Evolutionary conservation across 495 filamentous ascomycete genomes (phyloP).

Genomic region (Tetracladium setigerum): DNA sequence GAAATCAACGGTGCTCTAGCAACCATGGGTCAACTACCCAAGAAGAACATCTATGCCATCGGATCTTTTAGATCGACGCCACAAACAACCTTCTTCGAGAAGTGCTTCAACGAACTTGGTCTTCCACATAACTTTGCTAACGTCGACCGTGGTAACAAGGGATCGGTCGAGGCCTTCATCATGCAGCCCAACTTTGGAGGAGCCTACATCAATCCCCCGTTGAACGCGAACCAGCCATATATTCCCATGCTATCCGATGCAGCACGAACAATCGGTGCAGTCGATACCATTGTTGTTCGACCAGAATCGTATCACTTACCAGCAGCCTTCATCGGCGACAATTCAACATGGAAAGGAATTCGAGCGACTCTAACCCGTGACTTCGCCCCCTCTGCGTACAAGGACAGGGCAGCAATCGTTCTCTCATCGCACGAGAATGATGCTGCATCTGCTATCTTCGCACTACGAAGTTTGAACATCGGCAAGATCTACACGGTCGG

Average conservation of each 20-base stretch:
- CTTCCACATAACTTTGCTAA: conserved; percentile 72
- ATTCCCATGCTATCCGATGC: conserved; percentile 64
- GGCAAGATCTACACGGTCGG: conserved; percentile 78
- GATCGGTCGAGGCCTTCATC: conserved; percentile 57
- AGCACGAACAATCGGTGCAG: conserved; percentile 63
- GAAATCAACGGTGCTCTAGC: conserved; percentile 75
- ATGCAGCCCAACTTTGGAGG: conserved; percentile 68
- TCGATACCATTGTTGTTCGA: conserved; percentile 70
- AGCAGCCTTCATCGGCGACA: conserved; percentile 60
- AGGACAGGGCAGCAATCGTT: conserved; percentile 64
- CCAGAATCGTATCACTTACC: conserved; percentile 11
- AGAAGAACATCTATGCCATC: conserved; percentile 72
- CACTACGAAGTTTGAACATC: conserved; percentile 64
- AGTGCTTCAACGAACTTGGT: conserved; percentile 80
- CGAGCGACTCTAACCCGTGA: conserved; percentile 71
- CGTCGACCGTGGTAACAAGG: conserved; percentile 61
- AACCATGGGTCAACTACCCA: conserved; percentile 72
- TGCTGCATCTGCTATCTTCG: conserved; percentile 68
- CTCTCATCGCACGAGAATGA: conserved; percentile 60
- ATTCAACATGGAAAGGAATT: conserved; percentile 78
- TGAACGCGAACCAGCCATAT: conserved; percentile 43
- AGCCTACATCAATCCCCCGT: conserved; percentile 66
- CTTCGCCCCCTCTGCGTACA: conserved; percentile 74
- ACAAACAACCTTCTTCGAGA: conserved; percentile 77
- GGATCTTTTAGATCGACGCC: conserved; percentile 62